A percentile compares a stretch with the other conserved stretches of the same genome.
Conservation (phyloP, 2,329 filamentous ascomycete genomes). For the Tolypocladium sp. region DNA sequence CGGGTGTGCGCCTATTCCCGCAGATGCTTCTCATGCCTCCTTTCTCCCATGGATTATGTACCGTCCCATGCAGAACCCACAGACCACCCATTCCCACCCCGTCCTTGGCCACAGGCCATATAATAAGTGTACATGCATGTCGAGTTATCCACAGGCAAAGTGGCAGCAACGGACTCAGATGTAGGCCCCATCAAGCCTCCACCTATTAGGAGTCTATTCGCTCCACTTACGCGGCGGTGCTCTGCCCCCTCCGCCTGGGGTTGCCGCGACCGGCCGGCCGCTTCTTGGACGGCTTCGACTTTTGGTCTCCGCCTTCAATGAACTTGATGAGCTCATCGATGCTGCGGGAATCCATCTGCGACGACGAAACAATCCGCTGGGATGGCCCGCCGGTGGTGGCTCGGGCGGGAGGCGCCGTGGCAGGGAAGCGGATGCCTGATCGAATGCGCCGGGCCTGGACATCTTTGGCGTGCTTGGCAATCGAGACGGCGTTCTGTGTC, state of each 20-base stretch:
- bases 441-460: constrained; percentile 66
- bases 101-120: neutral
- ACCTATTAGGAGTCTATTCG: neutral
- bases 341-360: constrained; percentile 62
- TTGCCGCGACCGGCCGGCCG: constrained; percentile 38
- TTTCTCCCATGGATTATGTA: neutral
- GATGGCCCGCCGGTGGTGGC: constrained; percentile 19
- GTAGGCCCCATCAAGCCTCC: neutral
- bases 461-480: constrained; percentile 90
- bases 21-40: neutral
- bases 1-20: neutral
- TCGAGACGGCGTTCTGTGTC: constrained; percentile 87
- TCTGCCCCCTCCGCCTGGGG: constrained; percentile 41
- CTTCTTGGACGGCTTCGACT: constrained; percentile 47
- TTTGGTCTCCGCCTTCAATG: constrained; percentile 68
- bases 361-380: constrained; percentile 16
- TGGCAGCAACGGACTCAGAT: neutral
- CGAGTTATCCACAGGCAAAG: neutral
- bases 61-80: neutral
- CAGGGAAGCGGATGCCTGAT: constrained; percentile 58
- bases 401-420: constrained; percentile 15
- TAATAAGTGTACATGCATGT: neutral
- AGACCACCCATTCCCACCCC: neutral
- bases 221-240: neutral
- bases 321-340: constrained; percentile 92